Evolutionary conservation across 768 basidiomycete species (phyloP), one percentile per base, ranked within the genome.

Genomic region (Suillus subluteus): DNA sequence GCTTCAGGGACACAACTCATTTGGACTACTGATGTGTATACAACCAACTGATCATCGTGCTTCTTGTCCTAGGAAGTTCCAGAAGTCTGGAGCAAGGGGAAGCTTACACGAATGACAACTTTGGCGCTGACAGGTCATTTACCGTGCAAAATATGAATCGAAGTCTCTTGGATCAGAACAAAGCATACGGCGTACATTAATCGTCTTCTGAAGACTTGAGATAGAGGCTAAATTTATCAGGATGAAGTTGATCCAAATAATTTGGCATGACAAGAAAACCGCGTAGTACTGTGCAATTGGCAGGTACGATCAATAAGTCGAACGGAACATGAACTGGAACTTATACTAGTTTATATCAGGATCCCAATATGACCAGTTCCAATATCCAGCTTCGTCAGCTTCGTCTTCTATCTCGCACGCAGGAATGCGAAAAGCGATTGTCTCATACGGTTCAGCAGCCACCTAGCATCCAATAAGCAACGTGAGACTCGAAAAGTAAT

Each of bases 301-400:
- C 30, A 61, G 65, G 70, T 63, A 62, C 65, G 62, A n/a, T 77
- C 70, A 79, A 62, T 76, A 77, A 38, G 74, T 72, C 69, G 90
- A 80, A 72, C 90, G 87, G 82, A 96, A 98, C 89, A 98, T 92
- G 83, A 98, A 97, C 79, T 98, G 96, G 84, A 97, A 96, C 76
- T 91, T 94, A 78, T 96, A 97, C 79, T 98, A 95, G 80, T 98
- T 98, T 62, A 96, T 97, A 76, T 99, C 97, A n/a, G 93, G 89
- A 76, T 99, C 98, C 98, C 97, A 99, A 74, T 98, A 94, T 48
- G 96, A 96, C 98, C 98, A 99, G 72, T 94, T 94, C 92, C 92
- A 95, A 70, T 90, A 93, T 18, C 91, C 90, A 37, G 91, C 92
- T 72, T 96, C 95, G 67, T 95, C 91, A 56, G 92, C 87, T 73